These are phyloP conservation scores for Immersiella caudata DNA, from an alignment of 495 filamentous ascomycete species.

Conservation along the genomic window DNA sequence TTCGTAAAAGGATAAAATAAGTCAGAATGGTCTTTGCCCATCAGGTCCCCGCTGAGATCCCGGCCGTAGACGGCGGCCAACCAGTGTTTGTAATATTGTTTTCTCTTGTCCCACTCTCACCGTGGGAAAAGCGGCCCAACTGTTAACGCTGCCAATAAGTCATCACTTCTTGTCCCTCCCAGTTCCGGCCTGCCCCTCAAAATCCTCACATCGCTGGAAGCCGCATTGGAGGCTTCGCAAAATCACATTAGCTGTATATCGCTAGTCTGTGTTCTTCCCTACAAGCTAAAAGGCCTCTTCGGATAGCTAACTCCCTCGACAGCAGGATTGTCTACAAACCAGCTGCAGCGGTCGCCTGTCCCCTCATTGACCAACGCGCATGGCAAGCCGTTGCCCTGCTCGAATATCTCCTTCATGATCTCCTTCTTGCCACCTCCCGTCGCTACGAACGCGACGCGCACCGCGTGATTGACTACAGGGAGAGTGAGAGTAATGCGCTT, in stretches of 20 bases:
- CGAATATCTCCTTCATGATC: constrained; percentile 88
- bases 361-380: constrained; percentile 84
- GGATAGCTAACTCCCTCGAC: constrained; percentile 83
- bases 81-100: not conserved
- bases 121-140: not conserved
- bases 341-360: constrained; percentile 82
- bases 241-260: not conserved
- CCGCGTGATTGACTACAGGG: constrained; percentile 81
- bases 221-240: not conserved
- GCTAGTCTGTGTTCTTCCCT: not conserved
- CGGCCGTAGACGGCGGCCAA: not conserved
- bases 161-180: not conserved
- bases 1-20: constrained; percentile 1
- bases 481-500: constrained; percentile 89
- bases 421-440: constrained; percentile 89
- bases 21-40: not conserved
- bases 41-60: not conserved
- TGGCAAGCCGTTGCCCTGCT: constrained; percentile 75
- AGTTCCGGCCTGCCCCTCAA: not conserved
- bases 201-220: not conserved
- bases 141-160: too few species aligned
- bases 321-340: constrained; percentile 88
- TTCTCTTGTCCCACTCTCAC: not conserved
- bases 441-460: constrained; percentile 86
- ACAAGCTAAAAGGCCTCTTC: constrained; percentile 53